Evolutionary conservation across 257 asterid species (phyloP), one percentile per base, ranked within the genome.

Genomic region (Solanum gandarillasii): DNA sequence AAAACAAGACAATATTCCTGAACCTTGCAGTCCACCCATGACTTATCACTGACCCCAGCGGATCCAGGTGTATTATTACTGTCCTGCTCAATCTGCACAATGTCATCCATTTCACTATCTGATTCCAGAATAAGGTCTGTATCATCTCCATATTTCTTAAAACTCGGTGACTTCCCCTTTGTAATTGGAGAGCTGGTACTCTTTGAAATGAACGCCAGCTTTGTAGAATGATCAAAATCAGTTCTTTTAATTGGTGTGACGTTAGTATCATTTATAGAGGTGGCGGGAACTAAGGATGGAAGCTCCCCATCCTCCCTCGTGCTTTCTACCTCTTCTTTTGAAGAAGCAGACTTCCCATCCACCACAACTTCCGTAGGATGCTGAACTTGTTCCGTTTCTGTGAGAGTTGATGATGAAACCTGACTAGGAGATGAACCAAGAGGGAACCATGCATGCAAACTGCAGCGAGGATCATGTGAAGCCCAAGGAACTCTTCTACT

Each of bases 251-350:
- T 43, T 46, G 95, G 94, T 39, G 94, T 81, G 48, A 70, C 87
- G 27, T 86, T 89, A 84, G 87, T 89, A 89, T 90, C 94, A 88
- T 86, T 87, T 21, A 88, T 92, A 75, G 88, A 79, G 84, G 96
- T 90, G 60, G 41, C 85, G 38, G 94, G 89, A 89, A 89, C 85
- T 88, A 93, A 86, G 84, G 96, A 92, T 25, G 98, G 99, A 84
- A 97, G 99, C 89, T 97, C 99, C 73, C 99, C 99, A 87, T 97
- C 99, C 90, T 97, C 99, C 89, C 93, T 91, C 84, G 90, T 62
- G 72, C 84, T 91, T 90, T 96, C 99, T 88, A 90, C 91, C 87
- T 93, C 95, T 27, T 91, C 94, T 86, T 90, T 93, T 86, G 96
- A 92, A 88, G 81, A 78, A 43, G 85, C 93, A 88, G 88, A 85